Evolutionary conservation across 208 protist genomes (phyloP).

Genomic region (Leishmania tropica): DNA sequence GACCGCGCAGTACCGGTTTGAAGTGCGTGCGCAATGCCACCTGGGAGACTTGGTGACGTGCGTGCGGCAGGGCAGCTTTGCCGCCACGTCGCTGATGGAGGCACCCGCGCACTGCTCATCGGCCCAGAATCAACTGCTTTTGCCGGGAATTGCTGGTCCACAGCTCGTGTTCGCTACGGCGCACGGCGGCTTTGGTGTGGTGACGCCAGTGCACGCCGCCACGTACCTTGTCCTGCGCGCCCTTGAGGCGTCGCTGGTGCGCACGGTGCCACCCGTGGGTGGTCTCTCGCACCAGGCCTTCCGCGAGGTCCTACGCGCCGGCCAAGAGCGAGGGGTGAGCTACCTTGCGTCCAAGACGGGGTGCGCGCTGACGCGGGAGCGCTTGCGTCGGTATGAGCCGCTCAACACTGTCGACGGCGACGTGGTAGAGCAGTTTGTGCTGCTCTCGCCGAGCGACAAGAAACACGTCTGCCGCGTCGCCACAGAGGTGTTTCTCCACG

Average conservation of each 20-base stretch:
- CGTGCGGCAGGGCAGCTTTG: conserved; percentile 68
- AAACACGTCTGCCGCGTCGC: conserved; percentile 15
- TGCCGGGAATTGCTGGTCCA: conserved; percentile 47
- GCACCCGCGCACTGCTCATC: background rate
- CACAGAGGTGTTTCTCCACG: conserved; percentile 7
- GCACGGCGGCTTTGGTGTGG: conserved; percentile 73
- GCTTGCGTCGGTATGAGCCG: conserved; percentile 13
- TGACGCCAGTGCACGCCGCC: conserved; percentile 50
- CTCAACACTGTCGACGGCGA: conserved; percentile 49
- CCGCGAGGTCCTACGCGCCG: conserved; percentile 47
- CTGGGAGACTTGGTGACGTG: conserved; percentile 76
- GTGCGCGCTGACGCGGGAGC: conserved; percentile 15
- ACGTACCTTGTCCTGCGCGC: conserved; percentile 60
- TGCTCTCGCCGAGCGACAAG: conserved; percentile 11
- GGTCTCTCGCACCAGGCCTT: conserved; percentile 53
- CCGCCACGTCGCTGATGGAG: conserved; percentile 30
- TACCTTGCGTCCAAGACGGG: conserved; percentile 19
- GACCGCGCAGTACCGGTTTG: conserved; percentile 13
- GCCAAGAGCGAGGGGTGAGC: conserved; percentile 57
- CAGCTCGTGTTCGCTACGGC: conserved; percentile 79
- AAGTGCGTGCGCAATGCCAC: conserved; percentile 57
- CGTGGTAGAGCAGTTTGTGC: conserved; percentile 50
- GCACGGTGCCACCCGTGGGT: conserved; percentile 10
- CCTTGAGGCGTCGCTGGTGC: conserved; percentile 52
- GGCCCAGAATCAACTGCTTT: conserved; percentile 7